Conservation (phyloP, 2,329 filamentous ascomycete genomes). For the Dryadomyces sulphureus region DNA sequence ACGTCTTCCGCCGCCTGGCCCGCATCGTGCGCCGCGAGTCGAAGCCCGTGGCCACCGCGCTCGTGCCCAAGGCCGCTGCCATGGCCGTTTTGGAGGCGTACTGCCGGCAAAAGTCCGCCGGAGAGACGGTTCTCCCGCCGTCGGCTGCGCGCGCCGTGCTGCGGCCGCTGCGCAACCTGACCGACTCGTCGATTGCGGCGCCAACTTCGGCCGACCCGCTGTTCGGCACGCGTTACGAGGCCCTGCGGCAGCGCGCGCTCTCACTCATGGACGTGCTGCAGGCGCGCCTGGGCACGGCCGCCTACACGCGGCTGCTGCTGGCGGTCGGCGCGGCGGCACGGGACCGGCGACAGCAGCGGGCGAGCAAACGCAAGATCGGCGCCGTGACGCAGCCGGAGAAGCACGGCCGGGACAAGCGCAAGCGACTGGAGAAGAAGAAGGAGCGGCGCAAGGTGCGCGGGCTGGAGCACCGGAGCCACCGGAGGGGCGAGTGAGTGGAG, state of each 20-base stretch:
- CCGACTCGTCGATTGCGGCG: slow-evolving; percentile 59
- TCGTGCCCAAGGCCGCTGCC: slow-evolving; percentile 61
- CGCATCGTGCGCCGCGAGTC: slow-evolving; percentile 66
- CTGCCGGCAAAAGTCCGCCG: slow-evolving; percentile 38
- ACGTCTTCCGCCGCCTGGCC: slow-evolving; percentile 65
- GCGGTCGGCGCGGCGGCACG: slow-evolving; percentile 60
- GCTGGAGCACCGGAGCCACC: slow-evolving; percentile 52
- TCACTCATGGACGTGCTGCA: slow-evolving; percentile 73
- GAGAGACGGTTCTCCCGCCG: slow-evolving; percentile 30
- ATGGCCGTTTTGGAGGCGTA: slow-evolving; percentile 62
- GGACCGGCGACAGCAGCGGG: slow-evolving; percentile 55
- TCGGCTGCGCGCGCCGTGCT: slow-evolving; percentile 44
- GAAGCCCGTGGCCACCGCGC: slow-evolving; percentile 43
- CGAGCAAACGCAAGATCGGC: slow-evolving; percentile 78
- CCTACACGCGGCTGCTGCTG: slow-evolving; percentile 61
- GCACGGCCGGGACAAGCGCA: slow-evolving; percentile 63
- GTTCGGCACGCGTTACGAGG: slow-evolving; percentile 56
- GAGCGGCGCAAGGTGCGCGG: slow-evolving; percentile 68
- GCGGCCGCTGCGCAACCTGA: slow-evolving; percentile 61
- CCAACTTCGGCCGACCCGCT: slow-evolving; percentile 56
- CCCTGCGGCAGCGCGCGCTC: slow-evolving; percentile 55
- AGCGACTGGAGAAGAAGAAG: slow-evolving; percentile 73
- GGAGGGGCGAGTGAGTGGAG: slow-evolving; percentile 39
- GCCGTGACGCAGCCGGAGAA: slow-evolving; percentile 70
- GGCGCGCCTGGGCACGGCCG: slow-evolving; percentile 66